phyloP scores from a whole-genome alignment of 306 rosid genomes.

The Rosa chinensis region DNA sequence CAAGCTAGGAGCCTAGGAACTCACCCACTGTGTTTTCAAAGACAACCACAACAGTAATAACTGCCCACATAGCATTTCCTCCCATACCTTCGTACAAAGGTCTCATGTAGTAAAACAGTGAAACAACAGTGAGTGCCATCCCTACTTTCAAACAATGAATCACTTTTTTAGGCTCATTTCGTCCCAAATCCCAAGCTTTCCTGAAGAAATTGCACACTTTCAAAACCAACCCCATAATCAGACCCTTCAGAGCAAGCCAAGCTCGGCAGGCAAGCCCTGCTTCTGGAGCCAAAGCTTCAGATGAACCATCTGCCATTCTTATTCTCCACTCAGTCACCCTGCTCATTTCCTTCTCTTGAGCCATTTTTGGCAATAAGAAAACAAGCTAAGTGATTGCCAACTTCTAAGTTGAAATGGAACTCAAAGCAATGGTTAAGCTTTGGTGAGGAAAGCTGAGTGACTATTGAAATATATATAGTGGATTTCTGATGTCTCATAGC shows the following conservation, averaged over 20 bases:
- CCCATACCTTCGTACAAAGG: slow-evolving; percentile 79
- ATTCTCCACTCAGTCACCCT: slow-evolving; percentile 64
- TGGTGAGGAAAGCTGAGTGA: slow-evolving; percentile 19
- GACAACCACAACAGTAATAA: slow-evolving; percentile 78
- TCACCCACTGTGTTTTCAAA: slow-evolving; percentile 66
- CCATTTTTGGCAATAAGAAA: slow-evolving; percentile 21
- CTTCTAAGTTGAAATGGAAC: not conserved
- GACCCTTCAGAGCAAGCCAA: slow-evolving; percentile 31
- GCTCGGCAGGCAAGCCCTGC: slow-evolving; percentile 14
- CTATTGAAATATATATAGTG: slow-evolving; percentile 27
- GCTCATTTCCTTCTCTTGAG: slow-evolving; percentile 26
- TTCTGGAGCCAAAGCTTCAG: slow-evolving; percentile 33
- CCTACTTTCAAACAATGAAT: slow-evolving; percentile 79
- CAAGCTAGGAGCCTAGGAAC: slow-evolving; percentile 20
- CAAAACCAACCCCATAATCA: slow-evolving; percentile 30
- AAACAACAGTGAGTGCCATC: slow-evolving; percentile 71
- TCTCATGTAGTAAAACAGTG: slow-evolving; percentile 68
- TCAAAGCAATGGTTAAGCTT: slow-evolving; percentile 9
- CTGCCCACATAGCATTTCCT: slow-evolving; percentile 81
- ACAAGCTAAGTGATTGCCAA: not conserved
- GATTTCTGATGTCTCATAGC: not conserved
- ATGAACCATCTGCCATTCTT: slow-evolving; percentile 41
- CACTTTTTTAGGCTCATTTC: slow-evolving; percentile 72
- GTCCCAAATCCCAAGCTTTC: slow-evolving; percentile 74
- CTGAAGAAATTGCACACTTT: slow-evolving; percentile 48